Base-by-base conservation (phyloP, 2,329 filamentous ascomycete genomes). In the Fusarium coffeatum region DNA sequence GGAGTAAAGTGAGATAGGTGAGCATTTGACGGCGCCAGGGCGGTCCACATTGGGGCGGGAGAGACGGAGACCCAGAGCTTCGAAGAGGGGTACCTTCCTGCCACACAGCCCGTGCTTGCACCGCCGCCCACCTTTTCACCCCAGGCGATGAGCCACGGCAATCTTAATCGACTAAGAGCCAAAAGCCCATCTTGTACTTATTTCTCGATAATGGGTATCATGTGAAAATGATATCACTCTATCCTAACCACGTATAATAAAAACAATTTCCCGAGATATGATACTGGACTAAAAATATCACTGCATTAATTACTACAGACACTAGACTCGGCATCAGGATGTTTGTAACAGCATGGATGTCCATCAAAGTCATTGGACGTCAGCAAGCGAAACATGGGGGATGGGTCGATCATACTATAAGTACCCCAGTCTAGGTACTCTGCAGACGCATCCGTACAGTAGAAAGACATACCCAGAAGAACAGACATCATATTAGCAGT, bases 31-130 rank as follows among this genome's bases (percentile, higher is more conserved):
- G 61, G 61, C 34, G 43, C 42, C 67, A 64, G 55, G 50, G 41
- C 58, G 55, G 48, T 56, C 67, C 67, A 70, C 63, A 55, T 55
- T 55, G 61, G 59, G 61, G 58, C 57, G 67, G 67, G 66, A 71
- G 61, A 56, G 16, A 66, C 53, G 62, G 54, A 65, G 60, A 50
- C 57, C 37, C 53, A 60, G 45, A 63, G 42, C 59, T 62, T 43
- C 22, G 28, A 43, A 40, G 56, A 55, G 45, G 59, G 53, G 63
- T 53, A 62, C 51, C 28, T 43, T 34, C 54, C 41, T 57, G 40
- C 25, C 46, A 64, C 49, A 34, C 34, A 46, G 34, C 60, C 46
- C 34, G 34, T 64, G 61, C 48, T 66, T 66, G 45, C 62, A 37
- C 34, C 28, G 43, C 63, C 61, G 48, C 63, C 61, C 62, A 51